These are phyloP conservation scores for Trichaptum fuscoviolaceum DNA, from an alignment of 768 basidiomycete genomes.

Conservation along the genomic window DNA sequence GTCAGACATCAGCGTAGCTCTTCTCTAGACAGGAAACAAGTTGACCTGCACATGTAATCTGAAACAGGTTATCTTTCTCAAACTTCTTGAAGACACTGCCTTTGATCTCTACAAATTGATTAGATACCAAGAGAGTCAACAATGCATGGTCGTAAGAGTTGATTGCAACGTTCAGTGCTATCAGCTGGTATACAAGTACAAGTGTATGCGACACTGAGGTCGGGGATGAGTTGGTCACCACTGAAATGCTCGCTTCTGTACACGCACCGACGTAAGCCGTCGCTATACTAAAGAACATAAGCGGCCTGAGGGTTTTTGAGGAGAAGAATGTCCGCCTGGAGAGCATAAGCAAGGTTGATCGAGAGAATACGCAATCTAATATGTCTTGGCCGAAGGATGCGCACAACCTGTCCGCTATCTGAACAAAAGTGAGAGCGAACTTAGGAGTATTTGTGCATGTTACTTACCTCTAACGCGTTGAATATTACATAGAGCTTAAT, in stretches of 20 bases:
- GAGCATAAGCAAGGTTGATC: slow-evolving; percentile 76
- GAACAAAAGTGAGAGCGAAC: slow-evolving; percentile 4
- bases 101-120: slow-evolving; percentile 99
- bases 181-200: slow-evolving; percentile 95
- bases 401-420: slow-evolving; percentile 95
- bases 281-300: slow-evolving; percentile 80
- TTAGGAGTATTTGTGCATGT: background rate
- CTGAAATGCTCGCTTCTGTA: background rate
- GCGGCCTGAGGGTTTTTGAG: slow-evolving; percentile 66
- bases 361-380: slow-evolving; percentile 91
- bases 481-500: slow-evolving; percentile 99
- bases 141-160: slow-evolving; percentile 97
- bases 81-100: slow-evolving; percentile 99
- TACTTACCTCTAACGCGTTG: slow-evolving; percentile 89
- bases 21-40: slow-evolving; percentile 1
- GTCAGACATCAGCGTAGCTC: slow-evolving; percentile 2
- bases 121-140: slow-evolving; percentile 89
- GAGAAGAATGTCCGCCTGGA: slow-evolving; percentile 58
- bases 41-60: slow-evolving; percentile 94
- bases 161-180: slow-evolving; percentile 93
- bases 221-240: background rate
- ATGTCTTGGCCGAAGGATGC: slow-evolving; percentile 98
- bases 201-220: slow-evolving; percentile 75
- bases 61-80: slow-evolving; percentile 97
- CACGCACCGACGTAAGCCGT: slow-evolving; percentile 74